phyloP scores from a whole-genome alignment of 257 asterid genomes.

The Henckelia pumila region DNA sequence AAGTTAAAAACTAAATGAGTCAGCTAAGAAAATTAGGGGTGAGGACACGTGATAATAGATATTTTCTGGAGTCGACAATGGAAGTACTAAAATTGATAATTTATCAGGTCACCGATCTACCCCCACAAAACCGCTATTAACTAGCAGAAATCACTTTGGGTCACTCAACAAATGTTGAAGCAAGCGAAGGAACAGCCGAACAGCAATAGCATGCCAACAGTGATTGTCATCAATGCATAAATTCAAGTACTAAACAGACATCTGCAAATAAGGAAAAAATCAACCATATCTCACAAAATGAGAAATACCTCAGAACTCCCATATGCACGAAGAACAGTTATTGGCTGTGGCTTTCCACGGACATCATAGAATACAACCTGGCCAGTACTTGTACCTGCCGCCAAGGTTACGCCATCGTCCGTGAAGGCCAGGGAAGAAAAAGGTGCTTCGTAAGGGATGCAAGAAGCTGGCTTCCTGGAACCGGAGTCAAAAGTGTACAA shows the following conservation, averaged over 20 bases:
- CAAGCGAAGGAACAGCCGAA: slow-evolving; percentile 16
- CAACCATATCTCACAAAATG: slow-evolving; percentile 22
- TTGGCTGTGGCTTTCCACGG: slow-evolving; percentile 95
- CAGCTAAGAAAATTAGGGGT: not conserved
- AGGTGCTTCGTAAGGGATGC: slow-evolving; percentile 88
- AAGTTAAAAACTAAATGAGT: not conserved
- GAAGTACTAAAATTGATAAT: slow-evolving; percentile 5
- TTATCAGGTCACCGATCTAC: slow-evolving; percentile 18
- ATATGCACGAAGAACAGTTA: slow-evolving; percentile 84
- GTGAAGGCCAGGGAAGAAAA: slow-evolving; percentile 87
- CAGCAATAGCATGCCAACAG: not conserved
- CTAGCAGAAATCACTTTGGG: not conserved
- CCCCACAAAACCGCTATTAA: slow-evolving; percentile 15
- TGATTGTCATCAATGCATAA: not conserved
- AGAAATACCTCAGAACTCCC: slow-evolving; percentile 76
- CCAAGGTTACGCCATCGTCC: slow-evolving; percentile 89
- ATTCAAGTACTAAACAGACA: slow-evolving; percentile 21
- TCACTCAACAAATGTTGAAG: slow-evolving; percentile 6
- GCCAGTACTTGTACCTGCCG: slow-evolving; percentile 96
- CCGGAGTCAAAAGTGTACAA: slow-evolving; percentile 84
- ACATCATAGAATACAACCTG: slow-evolving; percentile 81
- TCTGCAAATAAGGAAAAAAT: slow-evolving; percentile 17
- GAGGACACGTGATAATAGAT: slow-evolving; percentile 5
- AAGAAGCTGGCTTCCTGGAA: slow-evolving; percentile 77
- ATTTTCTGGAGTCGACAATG: not conserved